Evolutionary conservation across 371 early-diverging fungal species (phyloP), one percentile per base, ranked within the genome.

Genomic region (Mortierella sp.): DNA sequence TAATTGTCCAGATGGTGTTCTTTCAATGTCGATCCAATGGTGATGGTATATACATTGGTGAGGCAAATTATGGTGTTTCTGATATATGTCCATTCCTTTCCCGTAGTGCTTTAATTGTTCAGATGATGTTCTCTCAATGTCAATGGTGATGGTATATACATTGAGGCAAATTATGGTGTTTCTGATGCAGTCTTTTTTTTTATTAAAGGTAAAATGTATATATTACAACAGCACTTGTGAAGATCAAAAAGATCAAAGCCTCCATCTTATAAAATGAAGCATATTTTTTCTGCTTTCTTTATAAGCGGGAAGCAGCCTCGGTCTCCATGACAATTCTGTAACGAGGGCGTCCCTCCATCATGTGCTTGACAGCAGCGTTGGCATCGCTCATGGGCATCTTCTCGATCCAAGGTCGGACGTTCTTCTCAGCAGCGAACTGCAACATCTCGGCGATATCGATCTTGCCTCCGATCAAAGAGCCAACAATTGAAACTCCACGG

Each of bases 401-500:
- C 74, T 94, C 89, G 55, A 94, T 86, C 87, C 88, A 89, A 20
- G 94, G 93, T 14, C 88, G 75, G 39, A 95, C 90, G 51, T 87
- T 84, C 52, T 90, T 87, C 79, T 93, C 76, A 68, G 88, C 87
- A 0, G 95, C 93, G 79, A 95, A 91, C 18, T 86, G 86, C 10
- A 96, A 86, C 89, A 93, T 93, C 64, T 91, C 91, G 26, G 83
- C 75, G 26, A 94, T 72, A 32, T 87, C 87, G 3, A 78, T 80
- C 51, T 77, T 73, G 43, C 90, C 87, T 47, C 95, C 96, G 65
- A 95, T 93, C 67, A 91, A 78, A 14, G 93, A 94, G 4, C 94
- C 96, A 9, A 83, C 85, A 22, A 96, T 72, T 2, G 84, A 76
- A 6, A 90, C 84, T 61, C 90, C 84, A 49, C 84, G 85, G 58